Percentiles rank a stretch among this genome's conserved stretches.
Evolutionary conservation across 768 basidiomycete genomes (phyloP).

Genomic region (Crepidotus variabilis): DNA sequence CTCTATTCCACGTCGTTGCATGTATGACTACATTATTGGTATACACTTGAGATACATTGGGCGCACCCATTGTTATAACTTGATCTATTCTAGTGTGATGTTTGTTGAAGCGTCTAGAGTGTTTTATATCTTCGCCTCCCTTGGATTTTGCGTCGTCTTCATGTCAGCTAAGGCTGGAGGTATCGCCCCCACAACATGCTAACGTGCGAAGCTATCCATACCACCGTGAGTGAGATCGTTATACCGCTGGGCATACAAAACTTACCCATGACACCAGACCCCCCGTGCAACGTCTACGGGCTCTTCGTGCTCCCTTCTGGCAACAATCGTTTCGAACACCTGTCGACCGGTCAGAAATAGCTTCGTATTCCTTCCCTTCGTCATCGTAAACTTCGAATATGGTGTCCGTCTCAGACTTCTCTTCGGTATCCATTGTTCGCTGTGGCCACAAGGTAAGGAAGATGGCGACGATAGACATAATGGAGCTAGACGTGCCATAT

Average conservation of each 20-base stretch:
- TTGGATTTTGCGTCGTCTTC: not conserved
- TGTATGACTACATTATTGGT: not conserved
- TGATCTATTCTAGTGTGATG: not conserved
- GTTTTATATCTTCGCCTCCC: not conserved
- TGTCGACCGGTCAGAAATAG: not conserved
- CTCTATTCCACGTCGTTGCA: not conserved
- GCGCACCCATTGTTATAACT: not conserved
- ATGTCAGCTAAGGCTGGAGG: not conserved
- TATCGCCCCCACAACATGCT: not conserved
- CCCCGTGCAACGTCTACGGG: not conserved
- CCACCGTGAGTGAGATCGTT: no score
- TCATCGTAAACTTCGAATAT: conserved; percentile 12
- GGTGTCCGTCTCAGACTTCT: conserved; percentile 16
- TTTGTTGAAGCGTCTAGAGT: not conserved
- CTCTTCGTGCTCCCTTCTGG: not conserved
- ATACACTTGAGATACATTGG: not conserved
- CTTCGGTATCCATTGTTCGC: conserved; percentile 10
- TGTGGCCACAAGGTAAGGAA: not conserved
- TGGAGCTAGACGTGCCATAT: conserved; percentile 11
- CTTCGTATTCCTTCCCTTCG: not conserved
- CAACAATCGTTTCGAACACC: not conserved
- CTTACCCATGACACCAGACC: conserved; percentile 1
- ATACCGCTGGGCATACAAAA: no score
- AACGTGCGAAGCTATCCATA: not conserved
- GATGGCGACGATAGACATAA: not conserved